Base-by-base conservation (phyloP, 2,329 filamentous ascomycete genomes). In the Fusarium buxicola region DNA sequence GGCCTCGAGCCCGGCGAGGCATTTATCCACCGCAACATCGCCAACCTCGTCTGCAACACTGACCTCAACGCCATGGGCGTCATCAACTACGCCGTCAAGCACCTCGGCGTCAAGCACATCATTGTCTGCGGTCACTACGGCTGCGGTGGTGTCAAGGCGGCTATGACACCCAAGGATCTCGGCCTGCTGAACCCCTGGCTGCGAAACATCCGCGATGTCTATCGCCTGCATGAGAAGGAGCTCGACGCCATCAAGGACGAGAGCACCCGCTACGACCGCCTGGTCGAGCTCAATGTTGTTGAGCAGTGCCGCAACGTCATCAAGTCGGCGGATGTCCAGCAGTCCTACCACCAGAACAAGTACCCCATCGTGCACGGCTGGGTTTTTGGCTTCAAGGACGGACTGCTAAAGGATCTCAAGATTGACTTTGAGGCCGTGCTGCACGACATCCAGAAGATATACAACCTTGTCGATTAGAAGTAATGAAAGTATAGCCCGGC, bases 11-110 rank as follows among this genome's bases (percentile, higher is more conserved):
- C 93, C n/a, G 93, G 93, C 68, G 92, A 97, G 78, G 90, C 94
- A 71, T 97, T 97, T 77, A 90, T 96, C 68, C 92, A 96, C 83
- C 91, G 94, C 78, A 97, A 97, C 74, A 96, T 97, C 76, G 93
- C 92, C 79, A 97, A 97, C 82, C 84, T 96, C 65, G 84, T 96
- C 55, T 87, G 88, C 78, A 87, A 89, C 73, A 89, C 87, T 63
- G 94, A 97, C 74, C 84, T 96, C 72, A 93, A 89, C 76, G 87
- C 89, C 45, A 88, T 92, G 75, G 86, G 86, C 74, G 92, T 96
- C 70, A 92, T 97, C 77, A 89, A 95, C 74, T 97, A 93, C 75
- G 91, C 92, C 64, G 92, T 97, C 64, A 82, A 85, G 69, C 88
- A 94, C 76, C 84, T 97, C 35, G 84, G 91, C 74, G 89, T 92